Percentiles rank a stretch among this genome's conserved stretches.
Conservation (phyloP, 2,329 filamentous ascomycete species). For the Leptographium lundbergii region DNA sequence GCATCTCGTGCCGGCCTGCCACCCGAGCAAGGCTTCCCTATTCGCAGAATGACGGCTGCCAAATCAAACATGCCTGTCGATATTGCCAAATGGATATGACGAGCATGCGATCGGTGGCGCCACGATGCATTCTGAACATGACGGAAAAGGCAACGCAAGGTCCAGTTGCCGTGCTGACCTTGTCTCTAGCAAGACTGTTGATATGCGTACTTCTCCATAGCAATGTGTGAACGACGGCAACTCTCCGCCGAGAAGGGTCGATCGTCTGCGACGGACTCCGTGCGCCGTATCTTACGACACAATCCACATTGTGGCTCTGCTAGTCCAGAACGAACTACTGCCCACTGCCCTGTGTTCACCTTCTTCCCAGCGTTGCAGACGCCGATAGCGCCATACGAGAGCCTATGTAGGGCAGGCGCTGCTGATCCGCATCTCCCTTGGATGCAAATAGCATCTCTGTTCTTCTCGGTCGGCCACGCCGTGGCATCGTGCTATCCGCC, state of each 20-base stretch:
- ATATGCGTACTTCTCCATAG: too few species aligned
- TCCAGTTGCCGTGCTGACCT: neutral
- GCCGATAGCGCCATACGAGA: neutral
- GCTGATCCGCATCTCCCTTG: constrained; percentile 2
- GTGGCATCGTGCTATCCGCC: neutral
- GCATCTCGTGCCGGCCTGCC: neutral
- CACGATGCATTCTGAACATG: neutral
- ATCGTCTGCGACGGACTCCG: neutral
- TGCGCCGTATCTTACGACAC: neutral
- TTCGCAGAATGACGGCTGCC: too few species aligned
- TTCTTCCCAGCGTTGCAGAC: neutral
- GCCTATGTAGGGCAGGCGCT: neutral
- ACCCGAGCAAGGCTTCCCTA: neutral
- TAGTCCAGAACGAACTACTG: too few species aligned
- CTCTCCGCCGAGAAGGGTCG: neutral
- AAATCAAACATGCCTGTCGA: neutral
- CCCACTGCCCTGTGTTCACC: too few species aligned
- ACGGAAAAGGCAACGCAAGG: neutral
- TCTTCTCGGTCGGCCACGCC: neutral
- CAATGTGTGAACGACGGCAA: neutral
- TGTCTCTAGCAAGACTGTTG: neutral
- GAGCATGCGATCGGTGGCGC: neutral
- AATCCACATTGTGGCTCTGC: neutral
- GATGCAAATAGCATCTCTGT: neutral
- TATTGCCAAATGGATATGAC: neutral